Conservation (phyloP, 2,329 filamentous ascomycete species). For the Alternaria sp. region DNA sequence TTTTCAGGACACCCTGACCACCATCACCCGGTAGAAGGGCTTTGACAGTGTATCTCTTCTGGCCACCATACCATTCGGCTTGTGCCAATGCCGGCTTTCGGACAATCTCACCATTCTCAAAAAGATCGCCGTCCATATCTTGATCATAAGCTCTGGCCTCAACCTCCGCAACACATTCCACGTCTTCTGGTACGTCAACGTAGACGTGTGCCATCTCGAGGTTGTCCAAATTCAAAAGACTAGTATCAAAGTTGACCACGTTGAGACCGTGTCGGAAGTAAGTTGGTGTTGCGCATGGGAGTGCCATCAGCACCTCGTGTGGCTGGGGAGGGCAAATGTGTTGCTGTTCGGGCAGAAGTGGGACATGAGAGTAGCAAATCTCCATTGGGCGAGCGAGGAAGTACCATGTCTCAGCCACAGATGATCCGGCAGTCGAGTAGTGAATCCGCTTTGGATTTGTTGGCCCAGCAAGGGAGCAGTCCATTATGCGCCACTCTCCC, state of each 20-base stretch:
- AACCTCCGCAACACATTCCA: constrained; percentile 91
- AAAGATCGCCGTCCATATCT: constrained; percentile 88
- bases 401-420: constrained; percentile 85
- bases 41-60: constrained; percentile 93
- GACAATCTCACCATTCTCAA: constrained; percentile 87
- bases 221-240: constrained; percentile 82
- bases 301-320: constrained; percentile 82
- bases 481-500: constrained; percentile 94
- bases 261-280: constrained; percentile 85
- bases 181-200: constrained; percentile 84
- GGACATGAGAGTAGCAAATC: constrained; percentile 94
- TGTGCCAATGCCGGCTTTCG: constrained; percentile 89
- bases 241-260: constrained; percentile 90
- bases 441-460: constrained; percentile 81
- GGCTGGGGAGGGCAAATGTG: constrained; percentile 90
- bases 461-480: constrained; percentile 89
- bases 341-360: constrained; percentile 85
- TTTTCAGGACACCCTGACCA: constrained; percentile 83
- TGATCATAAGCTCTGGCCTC: constrained; percentile 81
- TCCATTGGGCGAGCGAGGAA: constrained; percentile 90
- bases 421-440: constrained; percentile 76
- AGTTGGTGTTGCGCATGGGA: constrained; percentile 84
- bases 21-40: constrained; percentile 91
- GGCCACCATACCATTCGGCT: constrained; percentile 85
- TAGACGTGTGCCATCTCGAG: constrained; percentile 92